Percentiles rank a stretch among this genome's conserved stretches.
These are phyloP conservation scores for Ciborinia camelliae DNA, from an alignment of 2,329 filamentous ascomycete species.

Conservation along the genomic window DNA sequence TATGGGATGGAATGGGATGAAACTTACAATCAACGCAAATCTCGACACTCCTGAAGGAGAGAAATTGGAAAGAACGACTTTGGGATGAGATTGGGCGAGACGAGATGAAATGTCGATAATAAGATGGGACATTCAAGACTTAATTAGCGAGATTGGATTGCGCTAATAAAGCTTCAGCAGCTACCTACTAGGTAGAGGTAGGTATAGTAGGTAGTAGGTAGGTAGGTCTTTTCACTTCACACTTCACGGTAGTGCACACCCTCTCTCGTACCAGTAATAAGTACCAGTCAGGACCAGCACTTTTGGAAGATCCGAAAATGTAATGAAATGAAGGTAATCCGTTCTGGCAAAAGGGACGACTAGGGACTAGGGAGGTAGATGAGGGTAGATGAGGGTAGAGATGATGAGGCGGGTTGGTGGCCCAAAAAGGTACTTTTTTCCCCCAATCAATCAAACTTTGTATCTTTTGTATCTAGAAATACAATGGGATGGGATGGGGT, in stretches of 20 bases:
- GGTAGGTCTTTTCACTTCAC: neutral
- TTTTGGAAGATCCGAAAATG: neutral
- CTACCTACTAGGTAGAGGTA: too few species aligned
- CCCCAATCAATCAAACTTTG: neutral
- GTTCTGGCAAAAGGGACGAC: too few species aligned
- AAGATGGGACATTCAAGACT: conserved; percentile 16
- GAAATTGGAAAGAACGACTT: conserved; percentile 18
- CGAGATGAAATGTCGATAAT: conserved; percentile 19
- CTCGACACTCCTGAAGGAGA: conserved; percentile 18
- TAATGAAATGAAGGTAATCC: neutral
- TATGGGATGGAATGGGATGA: neutral
- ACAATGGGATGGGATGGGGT: neutral
- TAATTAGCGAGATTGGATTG: conserved; percentile 22
- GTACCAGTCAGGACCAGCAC: neutral
- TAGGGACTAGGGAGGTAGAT: too few species aligned
- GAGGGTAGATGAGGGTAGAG: neutral
- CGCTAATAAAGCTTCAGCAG: conserved; percentile 16
- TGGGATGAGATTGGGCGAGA: conserved; percentile 16
- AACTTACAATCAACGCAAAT: conserved; percentile 21
- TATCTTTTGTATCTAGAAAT: neutral
- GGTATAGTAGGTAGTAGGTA: too few species aligned
- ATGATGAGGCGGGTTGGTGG: neutral
- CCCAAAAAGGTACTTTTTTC: neutral
- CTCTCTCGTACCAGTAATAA: neutral
- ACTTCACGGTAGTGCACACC: too few species aligned